These are phyloP conservation scores for Exidia glandulosa DNA, from an alignment of 768 basidiomycete species.

Conservation along the genomic window DNA sequence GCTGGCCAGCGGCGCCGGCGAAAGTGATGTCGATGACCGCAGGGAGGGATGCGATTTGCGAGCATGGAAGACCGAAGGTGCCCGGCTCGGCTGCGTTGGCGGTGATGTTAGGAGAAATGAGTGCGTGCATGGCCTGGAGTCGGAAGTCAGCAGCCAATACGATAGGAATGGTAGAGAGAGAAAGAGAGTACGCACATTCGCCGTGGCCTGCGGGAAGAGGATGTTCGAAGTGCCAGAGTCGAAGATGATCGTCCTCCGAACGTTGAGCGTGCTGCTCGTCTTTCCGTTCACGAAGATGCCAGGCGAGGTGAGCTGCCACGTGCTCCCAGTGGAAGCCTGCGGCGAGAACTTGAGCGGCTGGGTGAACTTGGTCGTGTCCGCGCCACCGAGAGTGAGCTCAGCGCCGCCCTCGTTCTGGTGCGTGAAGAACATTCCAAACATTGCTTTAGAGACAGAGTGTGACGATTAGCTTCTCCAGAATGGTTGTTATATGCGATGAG, in stretches of 20 bases:
- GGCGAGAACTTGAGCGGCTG: slow-evolving; percentile 17
- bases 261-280: slow-evolving; percentile 31
- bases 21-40: slow-evolving; percentile 43
- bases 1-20: slow-evolving; percentile 35
- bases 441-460: slow-evolving; percentile 19
- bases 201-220: slow-evolving; percentile 36
- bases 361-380: slow-evolving; percentile 39
- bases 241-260: slow-evolving; percentile 37
- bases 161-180: neutral
- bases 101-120: slow-evolving; percentile 47
- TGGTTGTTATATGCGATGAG: too few species aligned
- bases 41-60: slow-evolving; percentile 32
- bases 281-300: slow-evolving; percentile 41
- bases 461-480: neutral
- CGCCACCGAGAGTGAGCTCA: slow-evolving; percentile 43
- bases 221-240: slow-evolving; percentile 50
- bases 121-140: slow-evolving; percentile 42
- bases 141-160: too few species aligned
- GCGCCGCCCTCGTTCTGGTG: slow-evolving; percentile 36
- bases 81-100: slow-evolving; percentile 41
- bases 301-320: slow-evolving; percentile 38
- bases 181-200: slow-evolving; percentile 25
- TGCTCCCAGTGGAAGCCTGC: slow-evolving; percentile 4
- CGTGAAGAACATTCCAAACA: slow-evolving; percentile 43
- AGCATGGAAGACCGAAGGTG: slow-evolving; percentile 45